Base-by-base conservation (phyloP, 2,329 filamentous ascomycete species). In the Ambrosiella xylebori region DNA sequence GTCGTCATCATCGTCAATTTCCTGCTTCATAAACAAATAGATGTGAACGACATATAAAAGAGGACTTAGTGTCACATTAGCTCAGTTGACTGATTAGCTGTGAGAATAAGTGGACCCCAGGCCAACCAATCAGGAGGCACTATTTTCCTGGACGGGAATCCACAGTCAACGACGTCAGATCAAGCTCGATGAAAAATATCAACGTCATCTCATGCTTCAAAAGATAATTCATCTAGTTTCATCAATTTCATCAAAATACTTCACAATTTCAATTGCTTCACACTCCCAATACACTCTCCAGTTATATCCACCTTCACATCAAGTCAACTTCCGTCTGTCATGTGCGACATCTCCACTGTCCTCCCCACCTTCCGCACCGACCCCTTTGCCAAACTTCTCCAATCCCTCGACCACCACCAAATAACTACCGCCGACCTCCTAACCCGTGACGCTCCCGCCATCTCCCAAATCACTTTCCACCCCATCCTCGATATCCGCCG, bases 281-380 rank as follows among this genome's bases (percentile, higher is more conserved):
- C 8, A 15, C 19, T 7, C 19, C 11, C 47, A 51, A 35, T 8
- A 51, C 19, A 47, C 44, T 15, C 44, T 15, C n/a, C 44, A 8
- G 9, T 2, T 17, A 3, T 47, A 35, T 19, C 19, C 47, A 51
- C 27, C 17, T 13, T 27, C 47, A 51, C 11, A 11, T 51, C 17
- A 27, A 8, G 27, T 3, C 19, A 19, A 19, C 47, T 9, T 19
- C 27, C 9, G 1, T n/a, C 47, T 19, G 37, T 15, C 13, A 94
- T 94, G 88, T 88, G 84, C 65, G 91, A 97, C 79, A 81, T 97
- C 67, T 78, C 84, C 67, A 79, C 81, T 67, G 81, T 94, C 68
- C 79, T 96, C 63, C 89, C 91, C 65, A 77, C 81, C 71, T 94
- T 96, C 55, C 67, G 79, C 85, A 61, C 76, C 79, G 63, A 76